phyloP scores from a whole-genome alignment of 177 flowering plant genomes.

The Vitis hybrid region DNA sequence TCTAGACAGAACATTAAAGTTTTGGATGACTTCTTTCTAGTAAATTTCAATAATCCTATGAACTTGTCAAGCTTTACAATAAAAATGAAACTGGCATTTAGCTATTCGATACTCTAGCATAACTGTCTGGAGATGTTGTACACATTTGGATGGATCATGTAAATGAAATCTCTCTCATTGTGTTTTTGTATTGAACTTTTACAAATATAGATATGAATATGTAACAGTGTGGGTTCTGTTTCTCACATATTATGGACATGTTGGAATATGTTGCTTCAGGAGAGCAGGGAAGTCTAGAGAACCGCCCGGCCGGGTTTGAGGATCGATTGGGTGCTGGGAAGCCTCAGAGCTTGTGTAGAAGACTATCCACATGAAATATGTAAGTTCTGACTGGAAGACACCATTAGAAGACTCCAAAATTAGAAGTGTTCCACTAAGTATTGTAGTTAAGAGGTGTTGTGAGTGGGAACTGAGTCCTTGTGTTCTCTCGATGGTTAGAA shows the following conservation, averaged over 20 bases:
- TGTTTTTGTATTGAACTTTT: no score
- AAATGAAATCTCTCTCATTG: no score
- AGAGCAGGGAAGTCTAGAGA: constrained; percentile 39
- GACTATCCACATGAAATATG: neutral
- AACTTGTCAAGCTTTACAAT: no score
- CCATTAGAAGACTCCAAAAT: neutral
- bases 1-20: no score
- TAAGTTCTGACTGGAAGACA: neutral
- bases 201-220: neutral
- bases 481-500: neutral
- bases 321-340: neutral
- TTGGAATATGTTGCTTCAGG: constrained; percentile 29
- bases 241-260: neutral
- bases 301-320: constrained; percentile 43
- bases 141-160: no score
- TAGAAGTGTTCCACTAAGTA: neutral
- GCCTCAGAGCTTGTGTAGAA: constrained; percentile 10
- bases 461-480: neutral
- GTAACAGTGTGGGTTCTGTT: neutral
- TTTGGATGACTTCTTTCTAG: no score
- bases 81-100: no score
- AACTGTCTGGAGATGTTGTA: no score
- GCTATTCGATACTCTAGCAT: no score
- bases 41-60: no score
- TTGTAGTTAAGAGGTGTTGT: neutral